Base-by-base conservation (phyloP, 1,284 basidiomycete species). In the Cutaneotrichosporon daszewskae region DNA sequence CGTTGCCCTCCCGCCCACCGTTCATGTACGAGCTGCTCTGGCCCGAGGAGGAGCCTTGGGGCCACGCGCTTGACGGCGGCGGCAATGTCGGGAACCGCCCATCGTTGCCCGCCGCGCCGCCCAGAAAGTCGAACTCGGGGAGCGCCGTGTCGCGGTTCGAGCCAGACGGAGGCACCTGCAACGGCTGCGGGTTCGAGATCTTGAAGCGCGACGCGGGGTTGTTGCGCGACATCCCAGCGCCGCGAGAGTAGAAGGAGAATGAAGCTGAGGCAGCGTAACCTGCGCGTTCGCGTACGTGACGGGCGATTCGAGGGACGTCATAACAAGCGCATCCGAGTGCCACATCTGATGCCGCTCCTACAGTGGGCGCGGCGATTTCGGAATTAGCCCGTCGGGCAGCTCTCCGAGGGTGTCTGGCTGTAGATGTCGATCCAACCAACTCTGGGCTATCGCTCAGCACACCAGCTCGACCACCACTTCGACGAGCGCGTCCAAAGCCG, bases 171-270 rank as follows among this genome's bases (percentile, higher is more conserved):
- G n/a, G n/a, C n/a, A n/a, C n/a, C 28, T 31, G 28, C 6, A 41
- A 33, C 22, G 29, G 39, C 3, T 22, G 25, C 13, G 61, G 63
- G n/a, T 54, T 54, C 17, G 64, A 64, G 34, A 66, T 64, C 45
- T 60, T 60, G 53, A 59, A 60, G 32, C 55, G 56, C 33, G 51
- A 31, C 11, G 54, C 40, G 32, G 38, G 36, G 18, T 51, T 53
- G 18, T 57, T 51, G 27, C 49, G 47, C 19, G 55, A 56, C 54
- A 57, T 55, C 31, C 17, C 18, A 34, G 18, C 24, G 32, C 4
- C 22, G 32, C 3, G 3, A 11, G 18, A 10, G 10, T 23, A 26
- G 24, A 25, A 24, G 33, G 35, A 36, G 13, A n/a, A 23, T n/a
- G n/a, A n/a, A n/a, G n/a, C n/a, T n/a, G n/a, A n/a, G n/a, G n/a